Evolutionary conservation across 2,329 filamentous ascomycete genomes (phyloP).

Genomic region (Magnaporthiopsis rhizophila): DNA sequence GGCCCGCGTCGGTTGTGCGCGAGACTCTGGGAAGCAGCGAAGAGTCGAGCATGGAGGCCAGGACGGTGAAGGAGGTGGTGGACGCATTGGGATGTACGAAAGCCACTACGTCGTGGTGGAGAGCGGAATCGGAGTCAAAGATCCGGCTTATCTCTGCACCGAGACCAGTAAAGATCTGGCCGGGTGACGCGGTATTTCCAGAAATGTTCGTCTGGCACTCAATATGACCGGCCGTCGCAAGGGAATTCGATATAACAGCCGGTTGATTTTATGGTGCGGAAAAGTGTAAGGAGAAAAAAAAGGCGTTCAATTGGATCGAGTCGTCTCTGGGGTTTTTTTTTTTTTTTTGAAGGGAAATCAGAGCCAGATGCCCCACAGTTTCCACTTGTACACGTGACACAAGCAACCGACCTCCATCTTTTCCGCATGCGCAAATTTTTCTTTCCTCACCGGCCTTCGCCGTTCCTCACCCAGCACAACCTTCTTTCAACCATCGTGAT

Average conservation of each 20-base stretch:
- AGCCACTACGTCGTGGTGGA: not conserved
- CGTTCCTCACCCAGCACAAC: not conserved
- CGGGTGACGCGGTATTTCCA: conserved; percentile 2
- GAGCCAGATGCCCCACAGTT: not conserved
- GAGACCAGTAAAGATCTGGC: not conserved
- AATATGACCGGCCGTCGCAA: conserved; percentile 8
- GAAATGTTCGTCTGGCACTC: conserved; percentile 6
- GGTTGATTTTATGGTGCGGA: conserved; percentile 11
- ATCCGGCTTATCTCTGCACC: not conserved
- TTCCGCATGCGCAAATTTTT: not conserved
- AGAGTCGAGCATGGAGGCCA: no score
- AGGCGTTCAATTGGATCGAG: no score
- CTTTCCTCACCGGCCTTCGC: not conserved
- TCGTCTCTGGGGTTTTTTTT: not conserved
- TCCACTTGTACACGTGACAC: conserved; percentile 3
- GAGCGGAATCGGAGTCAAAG: not conserved
- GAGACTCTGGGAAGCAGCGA: no score
- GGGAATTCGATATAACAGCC: not conserved
- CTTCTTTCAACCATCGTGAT: not conserved
- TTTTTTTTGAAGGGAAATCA: not conserved
- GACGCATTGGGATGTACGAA: not conserved
- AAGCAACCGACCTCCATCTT: not conserved
- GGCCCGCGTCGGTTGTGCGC: no score
- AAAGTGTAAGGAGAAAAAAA: conserved; percentile 8
- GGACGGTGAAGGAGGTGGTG: no score